phyloP scores from a whole-genome alignment of 1,284 basidiomycete genomes.

The Tilletia horrida region DNA sequence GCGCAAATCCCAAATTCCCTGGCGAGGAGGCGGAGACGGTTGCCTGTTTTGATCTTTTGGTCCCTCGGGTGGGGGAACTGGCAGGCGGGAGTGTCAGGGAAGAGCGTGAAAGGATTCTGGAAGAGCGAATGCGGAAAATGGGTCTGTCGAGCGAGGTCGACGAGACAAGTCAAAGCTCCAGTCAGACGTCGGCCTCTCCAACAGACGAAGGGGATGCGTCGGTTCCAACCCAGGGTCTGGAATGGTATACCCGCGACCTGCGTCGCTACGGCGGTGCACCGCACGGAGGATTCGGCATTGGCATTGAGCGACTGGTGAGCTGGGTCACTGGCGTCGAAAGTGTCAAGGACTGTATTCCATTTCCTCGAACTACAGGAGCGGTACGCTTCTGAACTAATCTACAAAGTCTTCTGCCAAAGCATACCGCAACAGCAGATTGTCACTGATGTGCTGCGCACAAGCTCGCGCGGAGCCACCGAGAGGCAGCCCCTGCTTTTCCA shows the following conservation, averaged over 20 bases:
- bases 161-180: neutral
- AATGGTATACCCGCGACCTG: slow-evolving; percentile 47
- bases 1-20: slow-evolving; percentile 19
- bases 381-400: slow-evolving; percentile 31
- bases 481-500: too few relatives aligned
- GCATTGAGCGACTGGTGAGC: slow-evolving; percentile 47
- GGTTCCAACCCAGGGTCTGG: slow-evolving; percentile 10
- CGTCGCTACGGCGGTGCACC: slow-evolving; percentile 41
- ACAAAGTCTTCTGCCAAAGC: neutral
- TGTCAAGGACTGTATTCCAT: slow-evolving; percentile 48
- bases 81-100: slow-evolving; percentile 88
- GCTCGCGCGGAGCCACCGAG: neutral
- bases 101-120: slow-evolving; percentile 63
- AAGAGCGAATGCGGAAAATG: slow-evolving; percentile 23
- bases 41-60: slow-evolving; percentile 88
- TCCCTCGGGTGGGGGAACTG: slow-evolving; percentile 83
- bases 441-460: too few relatives aligned
- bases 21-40: slow-evolving; percentile 61
- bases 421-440: too few relatives aligned
- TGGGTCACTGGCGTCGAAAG: slow-evolving; percentile 46
- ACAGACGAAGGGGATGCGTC: neutral
- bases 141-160: slow-evolving; percentile 1
- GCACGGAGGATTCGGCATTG: slow-evolving; percentile 51
- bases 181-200: neutral
- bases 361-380: slow-evolving; percentile 38